phyloP scores from a whole-genome alignment of 768 basidiomycete genomes.

The Pleurotus djamor region DNA sequence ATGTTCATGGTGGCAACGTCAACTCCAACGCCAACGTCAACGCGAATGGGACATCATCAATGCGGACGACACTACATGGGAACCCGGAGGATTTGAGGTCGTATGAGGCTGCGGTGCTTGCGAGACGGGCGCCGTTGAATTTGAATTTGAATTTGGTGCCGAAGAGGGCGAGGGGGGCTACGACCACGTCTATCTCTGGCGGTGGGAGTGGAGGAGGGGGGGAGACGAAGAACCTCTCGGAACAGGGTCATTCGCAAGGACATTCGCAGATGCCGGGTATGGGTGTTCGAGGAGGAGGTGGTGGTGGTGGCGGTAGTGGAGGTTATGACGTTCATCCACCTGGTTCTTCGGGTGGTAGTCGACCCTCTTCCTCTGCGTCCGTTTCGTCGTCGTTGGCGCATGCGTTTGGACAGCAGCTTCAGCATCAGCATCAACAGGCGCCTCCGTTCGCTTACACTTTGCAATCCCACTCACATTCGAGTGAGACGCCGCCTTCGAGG shows the following conservation, averaged over 20 bases:
- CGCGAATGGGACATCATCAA: constrained; percentile 25
- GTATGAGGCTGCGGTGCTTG: constrained; percentile 76
- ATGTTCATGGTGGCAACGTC: constrained; percentile 11
- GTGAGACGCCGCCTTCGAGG: constrained; percentile 18
- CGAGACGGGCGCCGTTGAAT: constrained; percentile 58
- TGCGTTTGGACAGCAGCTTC: constrained; percentile 28
- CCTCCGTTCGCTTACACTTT: background rate
- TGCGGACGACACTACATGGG: constrained; percentile 40
- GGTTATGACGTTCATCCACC: too few relatives aligned
- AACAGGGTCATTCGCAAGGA: too few relatives aligned
- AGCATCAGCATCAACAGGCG: constrained; percentile 6
- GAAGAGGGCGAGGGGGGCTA: constrained; percentile 28
- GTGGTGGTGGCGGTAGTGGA: too few relatives aligned
- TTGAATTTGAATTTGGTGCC: constrained; percentile 55
- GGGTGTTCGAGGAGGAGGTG: too few relatives aligned
- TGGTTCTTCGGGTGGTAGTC: too few relatives aligned
- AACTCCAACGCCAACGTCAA: constrained; percentile 17
- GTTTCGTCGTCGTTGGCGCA: constrained; percentile 36
- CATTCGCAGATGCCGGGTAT: too few relatives aligned
- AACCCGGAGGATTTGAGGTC: constrained; percentile 61
- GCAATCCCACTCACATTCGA: background rate
- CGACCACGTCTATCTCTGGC: constrained; percentile 3
- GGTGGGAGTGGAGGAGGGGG: too few relatives aligned
- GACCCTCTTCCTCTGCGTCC: constrained; percentile 17
- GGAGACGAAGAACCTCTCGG: too few relatives aligned